Conservation (phyloP, 148 eudicot species). For the Rhododendron molle region DNA sequence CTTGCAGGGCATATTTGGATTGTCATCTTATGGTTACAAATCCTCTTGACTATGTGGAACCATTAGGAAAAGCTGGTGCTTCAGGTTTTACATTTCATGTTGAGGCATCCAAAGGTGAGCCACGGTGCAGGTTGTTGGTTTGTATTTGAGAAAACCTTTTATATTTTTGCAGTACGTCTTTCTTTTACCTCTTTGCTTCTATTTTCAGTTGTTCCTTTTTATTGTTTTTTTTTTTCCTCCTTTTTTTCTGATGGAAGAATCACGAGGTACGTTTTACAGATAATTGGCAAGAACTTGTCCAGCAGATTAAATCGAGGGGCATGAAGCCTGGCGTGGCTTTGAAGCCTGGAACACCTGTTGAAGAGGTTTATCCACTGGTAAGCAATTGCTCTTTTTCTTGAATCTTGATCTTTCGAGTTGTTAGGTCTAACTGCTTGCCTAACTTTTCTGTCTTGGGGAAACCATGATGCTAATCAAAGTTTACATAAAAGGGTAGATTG, state of each 20-base stretch:
- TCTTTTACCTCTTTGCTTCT: neutral
- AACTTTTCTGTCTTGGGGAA: neutral
- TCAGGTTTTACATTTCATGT: constrained; percentile 98
- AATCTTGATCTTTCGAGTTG: neutral
- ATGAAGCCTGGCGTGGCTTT: constrained; percentile 91
- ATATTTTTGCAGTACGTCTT: neutral
- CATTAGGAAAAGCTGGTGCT: constrained; percentile 96
- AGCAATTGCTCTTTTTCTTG: neutral
- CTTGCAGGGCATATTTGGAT: constrained; percentile 84
- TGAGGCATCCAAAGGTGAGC: constrained; percentile 78
- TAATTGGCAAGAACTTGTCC: constrained; percentile 85
- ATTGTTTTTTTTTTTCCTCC: neutral
- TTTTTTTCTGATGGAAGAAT: neutral
- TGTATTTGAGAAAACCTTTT: neutral
- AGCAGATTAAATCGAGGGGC: constrained; percentile 66
- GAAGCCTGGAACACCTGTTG: constrained; percentile 86
- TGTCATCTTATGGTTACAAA: constrained; percentile 99
- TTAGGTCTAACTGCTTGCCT: neutral
- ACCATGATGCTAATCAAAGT: neutral
- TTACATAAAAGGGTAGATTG: neutral
- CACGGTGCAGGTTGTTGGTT: neutral
- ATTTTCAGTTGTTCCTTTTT: neutral
- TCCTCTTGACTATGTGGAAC: constrained; percentile 88
- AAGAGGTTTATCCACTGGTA: constrained; percentile 93
- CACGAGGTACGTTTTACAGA: constrained; percentile 37